Evolutionary conservation across 129 eudicot species (phyloP), one percentile per base, ranked within the genome.

Genomic region (Mikania micrantha): DNA sequence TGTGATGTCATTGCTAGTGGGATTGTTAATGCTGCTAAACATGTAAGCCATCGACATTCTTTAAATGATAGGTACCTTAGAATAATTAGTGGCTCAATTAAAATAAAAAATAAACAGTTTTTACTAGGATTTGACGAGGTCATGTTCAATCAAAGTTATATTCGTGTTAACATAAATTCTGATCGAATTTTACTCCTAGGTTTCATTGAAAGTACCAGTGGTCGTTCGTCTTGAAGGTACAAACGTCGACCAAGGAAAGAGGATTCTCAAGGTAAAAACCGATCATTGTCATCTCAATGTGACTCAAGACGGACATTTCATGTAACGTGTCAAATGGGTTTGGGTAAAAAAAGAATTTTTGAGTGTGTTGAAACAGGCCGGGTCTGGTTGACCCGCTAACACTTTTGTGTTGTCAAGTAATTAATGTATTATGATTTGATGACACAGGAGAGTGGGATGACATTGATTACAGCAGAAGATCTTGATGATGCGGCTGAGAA

Each of bases 1-100:
- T 92, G 98, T 57, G 98, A 92, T 42, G 98, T 92, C 3, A 88
- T 88, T 69, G 98, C 98, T 48, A 86, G 96, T 75, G 98, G 98
- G 44, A 92, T 92, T 70, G 98, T 92, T 67, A 92, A 92, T 66
- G 98, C 96, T 78, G 98, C 96, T 57, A 92, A 92, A 73, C 91
- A 82, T 73, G 98, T 92, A 45, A 70, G 80, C 27, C 53, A 52
- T 31, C 63, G 12, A 32, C 49, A 22, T 73, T 63, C 44, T 60
- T 48, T 29, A 47, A 28, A 61, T 48, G 8, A 38, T 7, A 16
- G n/a, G n/a, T 20, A 17, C 31, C 25, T 57, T 32, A 4, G 32
- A 20, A 17, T 71, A 24, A 7, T 17, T 54, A 35, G 13, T 53
- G 4, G 39, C 24, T 15, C 4, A 27, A 28, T 4, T 9, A 22